A percentile compares a stretch with the other conserved stretches of the same genome.
Conservation (phyloP, 2,329 filamentous ascomycete species). For the Fusarium dlaminii region DNA sequence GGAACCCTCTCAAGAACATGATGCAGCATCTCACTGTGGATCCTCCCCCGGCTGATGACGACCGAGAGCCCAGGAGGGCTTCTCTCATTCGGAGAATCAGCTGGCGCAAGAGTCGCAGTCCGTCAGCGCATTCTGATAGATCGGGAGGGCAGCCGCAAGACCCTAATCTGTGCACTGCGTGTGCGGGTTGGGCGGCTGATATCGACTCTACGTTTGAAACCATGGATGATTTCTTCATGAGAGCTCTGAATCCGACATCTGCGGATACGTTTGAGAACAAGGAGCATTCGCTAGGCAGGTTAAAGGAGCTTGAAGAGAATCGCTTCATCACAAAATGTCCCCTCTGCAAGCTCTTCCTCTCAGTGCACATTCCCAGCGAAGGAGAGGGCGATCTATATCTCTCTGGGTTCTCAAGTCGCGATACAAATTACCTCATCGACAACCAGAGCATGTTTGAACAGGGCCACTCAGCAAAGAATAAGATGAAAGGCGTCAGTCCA, state of each 20-base stretch:
- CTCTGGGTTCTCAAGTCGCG: slow-evolving; percentile 48
- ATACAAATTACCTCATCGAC: slow-evolving; percentile 49
- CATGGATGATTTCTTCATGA: slow-evolving; percentile 44
- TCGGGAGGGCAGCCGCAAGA: slow-evolving; percentile 43
- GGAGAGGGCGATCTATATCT: slow-evolving; percentile 45
- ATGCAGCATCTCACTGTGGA: slow-evolving; percentile 52
- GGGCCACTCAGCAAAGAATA: slow-evolving; percentile 43
- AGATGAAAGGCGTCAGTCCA: slow-evolving; percentile 43
- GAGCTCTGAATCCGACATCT: slow-evolving; percentile 41
- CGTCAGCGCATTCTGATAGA: slow-evolving; percentile 48
- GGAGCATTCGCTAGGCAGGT: slow-evolving; percentile 43
- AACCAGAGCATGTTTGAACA: slow-evolving; percentile 45
- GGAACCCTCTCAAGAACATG: slow-evolving; percentile 50
- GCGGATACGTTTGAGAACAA: slow-evolving; percentile 47
- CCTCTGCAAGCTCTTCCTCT: slow-evolving; percentile 48
- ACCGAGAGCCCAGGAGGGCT: slow-evolving; percentile 40
- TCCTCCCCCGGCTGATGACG: slow-evolving; percentile 41
- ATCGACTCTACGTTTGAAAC: slow-evolving; percentile 47
- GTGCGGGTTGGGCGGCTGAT: slow-evolving; percentile 47
- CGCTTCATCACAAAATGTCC: slow-evolving; percentile 48
- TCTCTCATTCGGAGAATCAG: slow-evolving; percentile 50
- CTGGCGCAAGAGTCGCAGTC: slow-evolving; percentile 49
- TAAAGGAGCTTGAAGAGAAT: slow-evolving; percentile 46
- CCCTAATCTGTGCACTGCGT: slow-evolving; percentile 45
- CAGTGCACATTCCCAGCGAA: slow-evolving; percentile 46